Evolutionary conservation across 805 yeast species (phyloP), one percentile per base, ranked within the genome.

Genomic region (Saccharomycopsis fibuligera): DNA sequence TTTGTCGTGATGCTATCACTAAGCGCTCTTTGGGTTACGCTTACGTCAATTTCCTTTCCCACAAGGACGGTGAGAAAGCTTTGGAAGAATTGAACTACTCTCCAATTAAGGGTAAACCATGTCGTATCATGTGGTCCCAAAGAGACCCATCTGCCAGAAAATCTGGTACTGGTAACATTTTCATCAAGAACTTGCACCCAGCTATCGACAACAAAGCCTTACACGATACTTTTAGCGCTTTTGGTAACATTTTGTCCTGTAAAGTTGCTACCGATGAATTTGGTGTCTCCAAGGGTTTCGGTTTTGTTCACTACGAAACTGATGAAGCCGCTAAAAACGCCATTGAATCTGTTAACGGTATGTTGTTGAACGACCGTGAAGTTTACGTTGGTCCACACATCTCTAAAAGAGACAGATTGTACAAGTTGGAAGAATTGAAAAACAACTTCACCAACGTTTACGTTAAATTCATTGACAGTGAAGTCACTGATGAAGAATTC

Each of bases 51-150:
- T 93, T 75, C 83, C 89, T 83, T 74, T 80, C 83, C 69, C 72
- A 77, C 59, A 86, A 77, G 56, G 97, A 93, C 65, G 98, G 96
- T 65, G 89, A 83, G 73, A 82, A 78, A 65, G 99, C 99, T 55
- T 75, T 93, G 68, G 95, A 89, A 67, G 93, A 88, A 72, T 80
- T 93, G 72, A 93, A 91, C 87, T 93, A 93, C 77, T 72, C 89
- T 52, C 81, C 81, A 63, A 82, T 93, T 73, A 90, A 90, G 70
- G 97, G 96, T 65, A 87, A 84, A 65, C 89, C 96, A 63, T 89
- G 97, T 75, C 88, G 99, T 73, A 91, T 93, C 75, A 93, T 93
- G 98, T 89, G 98, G 97, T 89, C 97, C 59, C 98, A 93, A 77
- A 88, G 98, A 74, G 98, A 93, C 69, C 98, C 99, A 57, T 78